Percentiles rank a stretch among this genome's conserved stretches.
Evolutionary conservation across 2,329 filamentous ascomycete genomes (phyloP).

Genomic region (Coleophoma eucalyptorum): DNA sequence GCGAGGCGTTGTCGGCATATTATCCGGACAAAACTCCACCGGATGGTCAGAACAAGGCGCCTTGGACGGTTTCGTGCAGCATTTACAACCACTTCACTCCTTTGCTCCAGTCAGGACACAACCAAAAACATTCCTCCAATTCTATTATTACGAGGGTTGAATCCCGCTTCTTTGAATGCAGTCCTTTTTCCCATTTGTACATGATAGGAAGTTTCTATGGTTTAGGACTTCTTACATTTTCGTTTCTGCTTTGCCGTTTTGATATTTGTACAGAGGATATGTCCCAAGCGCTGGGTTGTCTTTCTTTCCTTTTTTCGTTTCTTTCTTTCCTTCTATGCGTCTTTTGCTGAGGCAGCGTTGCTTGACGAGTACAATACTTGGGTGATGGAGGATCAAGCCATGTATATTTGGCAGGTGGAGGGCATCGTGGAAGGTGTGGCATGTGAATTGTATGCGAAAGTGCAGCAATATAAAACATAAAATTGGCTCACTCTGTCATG

Average conservation of each 20-base stretch:
- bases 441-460: constrained; percentile 10
- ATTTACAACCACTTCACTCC: constrained; percentile 15
- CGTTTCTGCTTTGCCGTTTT: constrained; percentile 2
- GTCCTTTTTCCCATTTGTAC: constrained; percentile 9
- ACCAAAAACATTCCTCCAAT: not conserved
- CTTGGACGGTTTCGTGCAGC: constrained; percentile 13
- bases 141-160: no score
- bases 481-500: constrained; percentile 8
- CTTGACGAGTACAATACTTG: not conserved
- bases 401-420: not conserved
- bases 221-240: not conserved
- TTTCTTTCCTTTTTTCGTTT: constrained; percentile 4
- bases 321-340: constrained; percentile 1
- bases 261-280: not conserved
- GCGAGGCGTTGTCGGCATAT: constrained; percentile 7
- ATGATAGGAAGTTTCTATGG: constrained; percentile 3
- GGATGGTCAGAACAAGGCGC: constrained; percentile 9
- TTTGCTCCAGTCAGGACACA: constrained; percentile 7
- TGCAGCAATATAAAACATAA: constrained; percentile 16
- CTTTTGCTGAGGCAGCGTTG: constrained; percentile 3
- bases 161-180: not conserved
- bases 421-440: constrained; percentile 5
- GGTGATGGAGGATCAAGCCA: not conserved
- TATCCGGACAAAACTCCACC: not conserved
- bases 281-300: constrained; percentile 12